Conservation (phyloP, 805 yeast species). For the Spencermartinsiella europaea region DNA sequence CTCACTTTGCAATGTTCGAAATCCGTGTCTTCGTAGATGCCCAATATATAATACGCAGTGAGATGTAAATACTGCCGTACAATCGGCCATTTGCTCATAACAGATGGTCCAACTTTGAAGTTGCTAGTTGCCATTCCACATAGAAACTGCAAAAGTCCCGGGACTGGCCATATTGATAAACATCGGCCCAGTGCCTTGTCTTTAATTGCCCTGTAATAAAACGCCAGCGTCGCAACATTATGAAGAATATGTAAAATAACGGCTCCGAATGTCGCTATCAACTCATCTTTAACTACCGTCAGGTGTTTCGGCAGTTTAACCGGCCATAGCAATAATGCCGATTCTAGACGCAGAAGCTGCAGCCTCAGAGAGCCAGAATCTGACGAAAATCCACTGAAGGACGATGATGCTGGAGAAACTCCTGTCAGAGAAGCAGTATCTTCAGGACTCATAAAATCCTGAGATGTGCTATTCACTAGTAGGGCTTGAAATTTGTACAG, state of each 20-base stretch:
- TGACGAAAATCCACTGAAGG: background rate
- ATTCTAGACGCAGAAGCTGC: conserved; percentile 10
- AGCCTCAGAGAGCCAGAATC: conserved; percentile 5
- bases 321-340: conserved; percentile 18
- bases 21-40: conserved; percentile 8
- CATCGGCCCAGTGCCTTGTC: conserved; percentile 7
- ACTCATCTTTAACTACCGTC: conserved; percentile 18
- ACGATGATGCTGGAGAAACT: background rate
- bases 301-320: conserved; percentile 14
- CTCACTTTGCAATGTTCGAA: conserved; percentile 15
- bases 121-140: conserved; percentile 18
- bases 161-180: conserved; percentile 14
- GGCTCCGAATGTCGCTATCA: conserved; percentile 17
- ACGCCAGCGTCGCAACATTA: conserved; percentile 13
- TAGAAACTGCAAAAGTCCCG: conserved; percentile 17
- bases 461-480: background rate
- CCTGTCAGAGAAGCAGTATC: background rate
- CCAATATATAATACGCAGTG: conserved; percentile 14
- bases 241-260: conserved; percentile 15
- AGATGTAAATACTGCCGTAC: conserved; percentile 9
- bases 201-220: conserved; percentile 10
- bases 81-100: conserved; percentile 13
- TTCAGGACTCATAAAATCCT: background rate
- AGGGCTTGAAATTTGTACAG: conserved; percentile 5
- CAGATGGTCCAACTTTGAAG: conserved; percentile 10